Base-by-base conservation (phyloP, 176 grass and related monocot species). In the Areca catechu region DNA sequence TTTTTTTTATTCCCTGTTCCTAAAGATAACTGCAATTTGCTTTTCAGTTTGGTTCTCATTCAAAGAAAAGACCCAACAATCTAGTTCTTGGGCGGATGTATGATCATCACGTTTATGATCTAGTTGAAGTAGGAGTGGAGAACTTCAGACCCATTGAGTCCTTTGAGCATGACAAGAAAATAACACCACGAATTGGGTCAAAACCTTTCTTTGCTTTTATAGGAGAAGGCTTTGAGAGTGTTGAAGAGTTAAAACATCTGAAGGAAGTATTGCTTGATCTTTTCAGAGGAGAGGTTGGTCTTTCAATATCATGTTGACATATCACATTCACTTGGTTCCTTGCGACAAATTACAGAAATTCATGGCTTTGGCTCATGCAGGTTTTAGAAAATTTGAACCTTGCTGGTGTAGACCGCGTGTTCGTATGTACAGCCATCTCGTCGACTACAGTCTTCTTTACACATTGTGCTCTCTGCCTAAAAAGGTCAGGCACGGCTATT, bases 41-140 rank as follows among this genome's bases (percentile, higher is more conserved):
- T 47, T 19, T 74, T 50, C 62, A 97, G 93, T 88, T 82, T 75
- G 93, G 93, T 80, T 85, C 86, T 58, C 93, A 97, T 82, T 88
- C 86, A 66, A 97, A 97, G 80, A 97, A 97, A 80, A 88, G 93
- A 53, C 93, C 83, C 24, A 85, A 91, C 75, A 91, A 97, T 71
- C 73, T 97, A 27, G 79, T 88, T 58, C 62, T 97, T 5, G 93
- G 83, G 53, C 81, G 92, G 60, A 97, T 84, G 4, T 97, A 85
- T 4, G 87, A 97, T 58, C 86, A 97, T 83, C 86, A 91, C 51
- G 79, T 97, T 72, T 97, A 97, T 65, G 93, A 97, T 66, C 86
- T 97, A 71, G 70, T 91, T 82, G 92, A 97, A 97, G 80, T 90
- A 7, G 92, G 86, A 77, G 61, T 97, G 18, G 83, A 97, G 54